Conservation (phyloP, 805 yeast genomes). For the Spencermartinsiella europaea region DNA sequence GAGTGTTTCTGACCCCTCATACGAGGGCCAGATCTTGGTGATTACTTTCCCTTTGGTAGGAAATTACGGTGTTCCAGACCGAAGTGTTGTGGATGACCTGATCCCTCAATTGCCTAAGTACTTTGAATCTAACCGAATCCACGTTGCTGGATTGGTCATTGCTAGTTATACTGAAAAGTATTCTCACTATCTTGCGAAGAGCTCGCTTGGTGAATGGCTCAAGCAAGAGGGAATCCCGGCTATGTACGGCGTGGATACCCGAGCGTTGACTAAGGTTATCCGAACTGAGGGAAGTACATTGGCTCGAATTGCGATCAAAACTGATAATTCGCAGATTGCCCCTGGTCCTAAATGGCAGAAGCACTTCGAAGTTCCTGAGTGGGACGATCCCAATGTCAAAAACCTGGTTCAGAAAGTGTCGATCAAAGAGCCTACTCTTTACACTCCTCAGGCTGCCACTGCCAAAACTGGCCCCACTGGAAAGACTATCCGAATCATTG, state of each 20-base stretch:
- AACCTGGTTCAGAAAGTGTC: slow-evolving; percentile 93
- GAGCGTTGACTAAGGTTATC: slow-evolving; percentile 87
- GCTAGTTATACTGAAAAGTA: slow-evolving; percentile 96
- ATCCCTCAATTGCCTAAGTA: slow-evolving; percentile 77
- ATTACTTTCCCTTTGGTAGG: slow-evolving; percentile 96
- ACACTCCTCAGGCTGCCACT: slow-evolving; percentile 57
- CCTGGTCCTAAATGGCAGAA: slow-evolving; percentile 51
- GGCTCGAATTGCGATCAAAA: slow-evolving; percentile 76
- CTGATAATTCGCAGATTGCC: slow-evolving; percentile 32
- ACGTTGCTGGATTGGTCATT: slow-evolving; percentile 93
- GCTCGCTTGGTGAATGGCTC: slow-evolving; percentile 92
- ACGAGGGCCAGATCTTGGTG: slow-evolving; percentile 94
- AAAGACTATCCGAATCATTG: slow-evolving; percentile 72
- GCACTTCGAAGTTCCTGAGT: slow-evolving; percentile 70
- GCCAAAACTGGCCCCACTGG: slow-evolving; percentile 63
- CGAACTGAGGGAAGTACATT: slow-evolving; percentile 90
- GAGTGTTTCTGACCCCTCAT: slow-evolving; percentile 96
- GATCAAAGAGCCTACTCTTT: slow-evolving; percentile 65
- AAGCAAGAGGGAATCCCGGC: slow-evolving; percentile 91
- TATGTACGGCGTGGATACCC: slow-evolving; percentile 94
- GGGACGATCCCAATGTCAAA: slow-evolving; percentile 87
- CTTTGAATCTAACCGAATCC: slow-evolving; percentile 89
- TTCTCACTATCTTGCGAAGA: slow-evolving; percentile 88
- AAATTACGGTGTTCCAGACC: slow-evolving; percentile 98
- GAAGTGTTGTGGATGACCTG: slow-evolving; percentile 66